Percentiles rank a stretch among this genome's conserved stretches.
phyloP scores from a whole-genome alignment of 139 green algal species.

The Trebouxia sp. region DNA sequence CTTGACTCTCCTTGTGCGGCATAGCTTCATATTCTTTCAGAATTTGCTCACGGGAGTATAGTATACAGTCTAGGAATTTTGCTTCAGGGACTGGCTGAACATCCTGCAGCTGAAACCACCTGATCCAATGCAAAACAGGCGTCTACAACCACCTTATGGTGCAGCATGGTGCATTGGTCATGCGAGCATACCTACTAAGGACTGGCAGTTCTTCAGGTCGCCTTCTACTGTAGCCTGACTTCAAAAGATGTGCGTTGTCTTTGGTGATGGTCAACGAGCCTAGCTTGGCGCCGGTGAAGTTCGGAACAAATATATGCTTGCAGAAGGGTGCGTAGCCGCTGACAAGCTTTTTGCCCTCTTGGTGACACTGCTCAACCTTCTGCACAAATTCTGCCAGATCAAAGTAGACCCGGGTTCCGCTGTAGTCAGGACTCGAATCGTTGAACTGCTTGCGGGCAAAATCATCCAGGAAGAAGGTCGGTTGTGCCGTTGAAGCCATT shows the following conservation, averaged over 20 bases:
- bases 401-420: conserved; percentile 32
- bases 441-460: conserved; percentile 89
- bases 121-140: background rate
- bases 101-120: conserved; percentile 70
- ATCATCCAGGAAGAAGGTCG: conserved; percentile 80
- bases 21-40: conserved; percentile 77
- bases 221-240: conserved; percentile 71
- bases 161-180: background rate
- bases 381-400: conserved; percentile 75
- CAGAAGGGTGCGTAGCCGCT: conserved; percentile 96
- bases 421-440: conserved; percentile 57
- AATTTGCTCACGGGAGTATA: conserved; percentile 92
- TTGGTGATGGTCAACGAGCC: conserved; percentile 73
- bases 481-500: background rate
- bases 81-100: conserved; percentile 69
- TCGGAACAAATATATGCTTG: conserved; percentile 94
- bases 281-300: conserved; percentile 74
- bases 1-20: conserved; percentile 48
- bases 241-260: conserved; percentile 74
- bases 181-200: conserved; percentile 59
- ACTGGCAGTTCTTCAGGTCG: conserved; percentile 86
- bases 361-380: conserved; percentile 52
- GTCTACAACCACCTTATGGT: background rate
- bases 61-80: conserved; percentile 89
- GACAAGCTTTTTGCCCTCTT: conserved; percentile 44